Conservation (phyloP, 768 basidiomycete genomes). For the Hortiboletus flavorubellus region DNA sequence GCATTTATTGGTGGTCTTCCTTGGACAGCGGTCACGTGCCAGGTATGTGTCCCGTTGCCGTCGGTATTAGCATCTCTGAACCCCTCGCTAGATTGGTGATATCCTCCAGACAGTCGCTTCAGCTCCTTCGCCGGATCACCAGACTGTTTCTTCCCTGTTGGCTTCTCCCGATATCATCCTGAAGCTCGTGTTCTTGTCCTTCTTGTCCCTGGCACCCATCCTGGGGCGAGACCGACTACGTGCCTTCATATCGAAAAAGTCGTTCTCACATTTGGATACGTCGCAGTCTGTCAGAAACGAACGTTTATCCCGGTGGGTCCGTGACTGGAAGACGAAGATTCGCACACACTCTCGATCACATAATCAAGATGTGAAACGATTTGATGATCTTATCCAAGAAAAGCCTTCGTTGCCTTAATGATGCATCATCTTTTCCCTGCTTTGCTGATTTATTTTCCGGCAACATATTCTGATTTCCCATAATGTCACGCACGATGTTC, state of each 20-base stretch:
- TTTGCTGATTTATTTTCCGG: conserved; percentile 21
- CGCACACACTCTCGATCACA: conserved; percentile 50
- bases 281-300: conserved; percentile 31
- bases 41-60: conserved; percentile 45
- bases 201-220: conserved; percentile 85
- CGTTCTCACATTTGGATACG: conserved; percentile 21
- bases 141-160: conserved; percentile 83
- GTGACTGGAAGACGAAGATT: conserved; percentile 63
- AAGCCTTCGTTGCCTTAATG: conserved; percentile 38
- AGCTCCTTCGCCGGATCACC: conserved; percentile 62
- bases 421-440: conserved; percentile 11
- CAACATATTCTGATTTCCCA: conserved; percentile 14
- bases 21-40: conserved; percentile 91
- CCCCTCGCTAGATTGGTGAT: conserved; percentile 65
- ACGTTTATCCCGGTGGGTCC: conserved; percentile 52
- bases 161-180: conserved; percentile 78
- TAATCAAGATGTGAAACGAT: conserved; percentile 44
- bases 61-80: conserved; percentile 16
- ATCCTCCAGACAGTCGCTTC: conserved; percentile 82
- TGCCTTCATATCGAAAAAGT: conserved; percentile 44
- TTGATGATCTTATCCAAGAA: conserved; percentile 54
- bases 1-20: conserved; percentile 82
- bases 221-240: conserved; percentile 68
- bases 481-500: conserved; percentile 24
- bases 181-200: conserved; percentile 80